These are phyloP conservation scores for Dendrobium catenatum DNA, from an alignment of 106 monocot genomes.

Conservation along the genomic window DNA sequence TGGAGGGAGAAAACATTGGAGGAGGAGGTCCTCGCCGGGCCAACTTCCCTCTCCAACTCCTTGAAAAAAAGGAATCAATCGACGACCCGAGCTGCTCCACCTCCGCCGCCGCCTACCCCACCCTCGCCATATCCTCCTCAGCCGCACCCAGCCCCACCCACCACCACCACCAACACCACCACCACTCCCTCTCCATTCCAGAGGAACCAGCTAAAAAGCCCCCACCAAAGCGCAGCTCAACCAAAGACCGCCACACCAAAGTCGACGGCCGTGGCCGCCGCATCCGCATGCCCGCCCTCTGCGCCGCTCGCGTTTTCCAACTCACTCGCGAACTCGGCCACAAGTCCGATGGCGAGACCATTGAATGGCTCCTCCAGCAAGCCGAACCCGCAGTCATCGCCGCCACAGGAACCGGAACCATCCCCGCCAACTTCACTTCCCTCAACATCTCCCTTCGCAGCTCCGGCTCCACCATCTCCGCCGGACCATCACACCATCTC, in stretches of 20 bases:
- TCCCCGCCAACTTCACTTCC: constrained; percentile 74
- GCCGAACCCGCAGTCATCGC: constrained; percentile 82
- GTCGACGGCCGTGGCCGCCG: constrained; percentile 78
- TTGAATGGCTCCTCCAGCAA: constrained; percentile 88
- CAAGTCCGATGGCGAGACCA: constrained; percentile 89
- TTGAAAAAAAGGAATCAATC: constrained; percentile 46
- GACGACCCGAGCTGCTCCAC: constrained; percentile 25
- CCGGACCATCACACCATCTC: constrained; percentile 24
- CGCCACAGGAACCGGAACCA: constrained; percentile 85
- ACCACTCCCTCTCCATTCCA: constrained; percentile 6
- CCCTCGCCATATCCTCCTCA: constrained; percentile 14
- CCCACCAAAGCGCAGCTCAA: constrained; percentile 34
- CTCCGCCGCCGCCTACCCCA: constrained; percentile 14
- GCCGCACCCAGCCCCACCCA: not conserved
- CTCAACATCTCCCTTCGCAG: constrained; percentile 68
- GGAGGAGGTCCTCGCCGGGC: constrained; percentile 31
- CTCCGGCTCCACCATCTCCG: constrained; percentile 47
- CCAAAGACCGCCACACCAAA: constrained; percentile 86
- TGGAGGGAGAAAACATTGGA: constrained; percentile 25
- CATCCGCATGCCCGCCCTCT: constrained; percentile 81
- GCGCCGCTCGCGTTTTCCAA: constrained; percentile 85
- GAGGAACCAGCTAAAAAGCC: constrained; percentile 21
- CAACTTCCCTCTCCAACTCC: constrained; percentile 75
- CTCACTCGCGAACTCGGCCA: constrained; percentile 78
- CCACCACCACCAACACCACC: not conserved